phyloP scores from a whole-genome alignment of 495 filamentous ascomycete species.

The Annulohypoxylon moriforme region DNA sequence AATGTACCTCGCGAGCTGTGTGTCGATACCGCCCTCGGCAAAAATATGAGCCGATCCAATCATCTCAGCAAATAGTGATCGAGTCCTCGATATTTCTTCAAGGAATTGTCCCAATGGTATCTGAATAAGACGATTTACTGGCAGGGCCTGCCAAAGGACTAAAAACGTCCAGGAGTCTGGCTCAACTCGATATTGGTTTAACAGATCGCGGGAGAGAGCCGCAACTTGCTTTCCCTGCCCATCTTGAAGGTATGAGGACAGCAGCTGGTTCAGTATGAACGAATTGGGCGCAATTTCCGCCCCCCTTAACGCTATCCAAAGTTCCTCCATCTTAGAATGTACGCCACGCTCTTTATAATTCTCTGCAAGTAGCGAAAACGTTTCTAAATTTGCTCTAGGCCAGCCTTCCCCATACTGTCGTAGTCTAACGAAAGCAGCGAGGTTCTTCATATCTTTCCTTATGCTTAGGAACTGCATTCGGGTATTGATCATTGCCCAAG shows the following conservation, averaged over 20 bases:
- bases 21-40: constrained; percentile 44
- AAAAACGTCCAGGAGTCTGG: constrained; percentile 78
- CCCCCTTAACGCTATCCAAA: constrained; percentile 66
- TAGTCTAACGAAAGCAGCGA: constrained; percentile 48
- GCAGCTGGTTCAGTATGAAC: constrained; percentile 80
- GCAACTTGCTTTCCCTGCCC: constrained; percentile 62
- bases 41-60: constrained; percentile 55
- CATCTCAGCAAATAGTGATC: constrained; percentile 72
- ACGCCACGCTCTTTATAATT: constrained; percentile 73
- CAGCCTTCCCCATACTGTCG: constrained; percentile 46
- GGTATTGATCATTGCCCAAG: constrained; percentile 79
- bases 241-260: constrained; percentile 69
- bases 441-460: constrained; percentile 50
- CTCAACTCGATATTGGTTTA: constrained; percentile 52
- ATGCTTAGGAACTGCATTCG: constrained; percentile 69
- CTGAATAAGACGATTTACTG: constrained; percentile 53
- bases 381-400: constrained; percentile 73
- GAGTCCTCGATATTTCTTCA: constrained; percentile 63
- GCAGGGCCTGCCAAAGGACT: constrained; percentile 69
- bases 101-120: constrained; percentile 55
- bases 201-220: constrained; percentile 63
- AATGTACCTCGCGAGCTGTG: constrained; percentile 55
- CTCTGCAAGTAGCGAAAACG: constrained; percentile 78
- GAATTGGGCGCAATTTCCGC: constrained; percentile 73
- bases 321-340: constrained; percentile 63